Conservation (phyloP, 495 filamentous ascomycete genomes). For the Penicillium argentinense region DNA sequence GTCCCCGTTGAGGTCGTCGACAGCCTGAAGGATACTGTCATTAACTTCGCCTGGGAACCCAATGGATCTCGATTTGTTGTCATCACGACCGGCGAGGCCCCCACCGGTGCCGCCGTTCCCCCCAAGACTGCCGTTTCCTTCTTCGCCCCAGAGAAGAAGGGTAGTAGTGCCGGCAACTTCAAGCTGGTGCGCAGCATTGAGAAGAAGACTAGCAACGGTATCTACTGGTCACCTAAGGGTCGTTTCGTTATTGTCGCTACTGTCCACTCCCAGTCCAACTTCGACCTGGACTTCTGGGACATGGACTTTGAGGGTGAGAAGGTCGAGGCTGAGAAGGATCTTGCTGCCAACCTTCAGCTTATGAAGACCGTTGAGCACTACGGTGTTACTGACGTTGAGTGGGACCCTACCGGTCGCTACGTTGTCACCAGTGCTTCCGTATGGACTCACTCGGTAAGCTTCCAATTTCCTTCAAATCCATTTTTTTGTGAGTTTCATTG, state of each 20-base stretch:
- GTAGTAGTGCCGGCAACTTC: slow-evolving; percentile 78
- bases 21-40: slow-evolving; percentile 93
- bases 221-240: slow-evolving; percentile 98
- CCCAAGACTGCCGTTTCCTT: slow-evolving; percentile 94
- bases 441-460: slow-evolving; percentile 90
- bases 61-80: slow-evolving; percentile 95
- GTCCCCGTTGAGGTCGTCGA: slow-evolving; percentile 98
- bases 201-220: slow-evolving; percentile 98
- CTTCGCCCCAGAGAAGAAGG: slow-evolving; percentile 96
- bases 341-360: slow-evolving; percentile 89
- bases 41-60: slow-evolving; percentile 99
- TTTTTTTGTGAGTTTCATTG: neutral
- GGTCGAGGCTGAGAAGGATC: slow-evolving; percentile 85
- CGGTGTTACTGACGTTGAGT: slow-evolving; percentile 95
- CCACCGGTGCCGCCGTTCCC: slow-evolving; percentile 74
- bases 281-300: slow-evolving; percentile 96
- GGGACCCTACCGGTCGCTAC: slow-evolving; percentile 94
- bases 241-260: slow-evolving; percentile 92
- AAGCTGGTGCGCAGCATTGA: slow-evolving; percentile 90
- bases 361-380: slow-evolving; percentile 95
- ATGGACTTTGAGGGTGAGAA: slow-evolving; percentile 98
- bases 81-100: slow-evolving; percentile 88
- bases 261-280: slow-evolving; percentile 85
- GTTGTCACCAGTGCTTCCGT: slow-evolving; percentile 87
- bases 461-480: neutral